Percentiles rank a stretch among this genome's conserved stretches.
Conservation (phyloP, 257 asterid species). For the Hygrophila difformis region DNA sequence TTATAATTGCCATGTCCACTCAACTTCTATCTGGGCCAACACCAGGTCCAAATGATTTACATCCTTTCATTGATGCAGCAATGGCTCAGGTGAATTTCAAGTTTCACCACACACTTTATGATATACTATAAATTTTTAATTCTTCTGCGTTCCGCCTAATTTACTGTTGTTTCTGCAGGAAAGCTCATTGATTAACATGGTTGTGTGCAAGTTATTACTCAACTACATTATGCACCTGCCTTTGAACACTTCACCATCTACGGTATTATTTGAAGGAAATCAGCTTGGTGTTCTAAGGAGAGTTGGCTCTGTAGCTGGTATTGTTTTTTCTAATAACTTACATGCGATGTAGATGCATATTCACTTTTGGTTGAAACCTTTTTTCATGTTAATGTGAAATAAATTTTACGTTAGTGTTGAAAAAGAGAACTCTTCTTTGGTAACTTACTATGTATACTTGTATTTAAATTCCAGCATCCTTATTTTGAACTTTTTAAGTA, state of each 20-base stretch:
- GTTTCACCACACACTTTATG: conserved; percentile 7
- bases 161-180: conserved; percentile 47
- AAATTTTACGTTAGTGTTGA: no score
- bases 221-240: conserved; percentile 62
- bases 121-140: conserved; percentile 3
- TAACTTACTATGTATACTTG: no score
- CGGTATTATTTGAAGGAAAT: conserved; percentile 55
- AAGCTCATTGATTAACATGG: conserved; percentile 53
- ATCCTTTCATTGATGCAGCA: conserved; percentile 85
- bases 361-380: neutral
- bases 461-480: no score
- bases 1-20: conserved; percentile 70
- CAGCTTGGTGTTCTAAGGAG: conserved; percentile 75
- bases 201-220: conserved; percentile 56
- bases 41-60: conserved; percentile 74
- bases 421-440: no score
- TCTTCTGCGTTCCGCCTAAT: conserved; percentile 10
- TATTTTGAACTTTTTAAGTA: no score
- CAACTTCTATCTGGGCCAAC: conserved; percentile 95
- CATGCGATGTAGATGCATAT: conserved; percentile 3
- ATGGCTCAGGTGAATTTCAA: conserved; percentile 62
- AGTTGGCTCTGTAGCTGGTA: conserved; percentile 98
- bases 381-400: no score
- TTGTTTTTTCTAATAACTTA: conserved; percentile 12
- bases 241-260: conserved; percentile 37